Percentiles rank a stretch among this genome's conserved stretches.
These are phyloP conservation scores for Phoma herbarum DNA, from an alignment of 2,329 filamentous ascomycete genomes.

Conservation along the genomic window DNA sequence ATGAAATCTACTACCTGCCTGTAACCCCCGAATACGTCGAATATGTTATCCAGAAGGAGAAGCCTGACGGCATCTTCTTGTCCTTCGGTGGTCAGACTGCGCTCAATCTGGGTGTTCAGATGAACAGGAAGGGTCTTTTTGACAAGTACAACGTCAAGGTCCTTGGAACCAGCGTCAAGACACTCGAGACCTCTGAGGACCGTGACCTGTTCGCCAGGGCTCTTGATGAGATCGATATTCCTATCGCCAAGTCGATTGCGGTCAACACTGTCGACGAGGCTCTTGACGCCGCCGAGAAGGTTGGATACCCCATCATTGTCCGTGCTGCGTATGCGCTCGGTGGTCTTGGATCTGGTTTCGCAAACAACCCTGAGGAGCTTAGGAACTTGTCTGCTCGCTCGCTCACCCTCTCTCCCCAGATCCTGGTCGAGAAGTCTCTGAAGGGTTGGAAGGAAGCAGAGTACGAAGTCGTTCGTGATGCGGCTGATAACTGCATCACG, in stretches of 20 bases:
- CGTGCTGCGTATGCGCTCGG: conserved; percentile 96
- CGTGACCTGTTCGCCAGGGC: conserved; percentile 96
- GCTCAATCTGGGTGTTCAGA: conserved; percentile 94
- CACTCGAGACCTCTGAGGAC: conserved; percentile 93
- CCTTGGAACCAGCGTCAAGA: conserved; percentile 92
- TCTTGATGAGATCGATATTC: conserved; percentile 95
- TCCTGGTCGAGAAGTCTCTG: conserved; percentile 96
- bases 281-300: conserved; percentile 80
- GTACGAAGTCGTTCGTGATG: conserved; percentile 97
- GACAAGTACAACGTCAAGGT: conserved; percentile 96
- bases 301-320: conserved; percentile 98
- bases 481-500: conserved; percentile 97
- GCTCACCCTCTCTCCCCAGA: conserved; percentile 92
- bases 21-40: conserved; percentile 97
- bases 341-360: conserved; percentile 95
- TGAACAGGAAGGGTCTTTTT: conserved; percentile 95
- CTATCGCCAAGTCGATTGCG: conserved; percentile 94
- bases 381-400: conserved; percentile 92
- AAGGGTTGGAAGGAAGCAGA: conserved; percentile 99
- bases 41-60: conserved; percentile 96
- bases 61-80: conserved; percentile 95
- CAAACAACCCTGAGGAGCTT: conserved; percentile 91
- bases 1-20: conserved; percentile 97
- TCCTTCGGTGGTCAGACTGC: conserved; percentile 98
- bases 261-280: conserved; percentile 92